Conservation (phyloP, 306 rosid species). For the Datisca glomerata region DNA sequence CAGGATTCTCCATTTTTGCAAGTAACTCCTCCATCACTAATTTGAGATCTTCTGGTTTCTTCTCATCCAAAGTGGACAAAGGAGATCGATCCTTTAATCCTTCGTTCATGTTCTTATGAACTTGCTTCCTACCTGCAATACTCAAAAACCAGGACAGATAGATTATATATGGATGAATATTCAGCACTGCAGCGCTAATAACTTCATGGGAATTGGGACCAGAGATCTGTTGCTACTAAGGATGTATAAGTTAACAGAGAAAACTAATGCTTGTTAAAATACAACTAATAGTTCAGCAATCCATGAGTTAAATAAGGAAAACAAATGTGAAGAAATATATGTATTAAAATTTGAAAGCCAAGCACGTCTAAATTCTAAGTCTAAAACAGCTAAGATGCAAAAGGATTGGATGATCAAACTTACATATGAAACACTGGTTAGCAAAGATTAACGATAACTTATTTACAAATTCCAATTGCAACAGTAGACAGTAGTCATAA, state of each 20-base stretch:
- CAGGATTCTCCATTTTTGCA: conserved; percentile 28
- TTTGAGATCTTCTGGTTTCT: conserved; percentile 24
- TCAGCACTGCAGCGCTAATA: too few species aligned
- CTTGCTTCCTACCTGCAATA: conserved; percentile 42
- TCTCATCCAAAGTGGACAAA: conserved; percentile 19
- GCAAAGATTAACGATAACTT: too few species aligned
- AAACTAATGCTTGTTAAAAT: background rate
- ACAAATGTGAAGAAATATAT: background rate
- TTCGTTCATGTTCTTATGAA: conserved; percentile 27
- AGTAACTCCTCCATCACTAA: conserved; percentile 27
- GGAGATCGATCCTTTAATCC: conserved; percentile 21
- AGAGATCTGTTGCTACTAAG: background rate
- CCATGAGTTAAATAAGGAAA: background rate
- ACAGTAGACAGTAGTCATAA: too few species aligned
- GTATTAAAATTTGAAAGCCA: background rate
- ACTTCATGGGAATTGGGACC: background rate
- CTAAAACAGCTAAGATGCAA: too few species aligned
- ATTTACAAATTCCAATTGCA: too few species aligned
- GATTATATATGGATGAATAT: too few species aligned
- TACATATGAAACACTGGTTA: too few species aligned
- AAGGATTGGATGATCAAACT: too few species aligned
- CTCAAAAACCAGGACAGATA: conserved; percentile 1
- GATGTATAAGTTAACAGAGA: background rate
- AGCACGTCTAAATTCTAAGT: too few species aligned
- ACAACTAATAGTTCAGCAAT: background rate